Percentiles rank a stretch among this genome's conserved stretches.
These are phyloP conservation scores for Glycine tomentella DNA, from an alignment of 306 rosid genomes.

Conservation along the genomic window DNA sequence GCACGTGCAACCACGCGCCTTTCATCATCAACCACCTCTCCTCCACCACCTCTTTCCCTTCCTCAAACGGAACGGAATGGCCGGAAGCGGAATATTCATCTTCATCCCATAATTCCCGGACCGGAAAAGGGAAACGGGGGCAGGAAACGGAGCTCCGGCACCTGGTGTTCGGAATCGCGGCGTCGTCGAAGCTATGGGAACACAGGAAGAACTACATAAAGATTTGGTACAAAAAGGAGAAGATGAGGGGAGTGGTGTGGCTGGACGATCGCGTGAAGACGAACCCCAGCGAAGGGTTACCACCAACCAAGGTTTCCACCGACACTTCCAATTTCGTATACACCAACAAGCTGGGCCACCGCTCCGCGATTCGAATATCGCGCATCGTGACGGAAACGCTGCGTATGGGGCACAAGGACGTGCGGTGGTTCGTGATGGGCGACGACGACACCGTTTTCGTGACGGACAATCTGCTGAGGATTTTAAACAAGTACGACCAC, in stretches of 20 bases:
- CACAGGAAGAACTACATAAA: constrained; percentile 85
- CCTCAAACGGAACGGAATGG: not conserved
- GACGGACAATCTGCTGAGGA: constrained; percentile 70
- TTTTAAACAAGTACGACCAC: constrained; percentile 80
- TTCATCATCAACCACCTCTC: not conserved
- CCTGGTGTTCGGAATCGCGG: constrained; percentile 91
- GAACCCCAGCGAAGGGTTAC: constrained; percentile 52
- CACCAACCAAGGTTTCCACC: constrained; percentile 71
- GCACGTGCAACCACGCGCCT: constrained; percentile 53
- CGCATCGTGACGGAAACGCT: constrained; percentile 89
- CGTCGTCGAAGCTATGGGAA: constrained; percentile 86
- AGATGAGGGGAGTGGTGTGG: constrained; percentile 92
- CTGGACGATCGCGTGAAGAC: constrained; percentile 61
- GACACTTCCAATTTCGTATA: constrained; percentile 71
- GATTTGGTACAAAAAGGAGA: constrained; percentile 73
- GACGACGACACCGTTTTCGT: constrained; percentile 98
- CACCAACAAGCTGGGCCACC: constrained; percentile 84
- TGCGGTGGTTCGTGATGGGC: constrained; percentile 96
- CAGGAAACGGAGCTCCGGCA: constrained; percentile 63
- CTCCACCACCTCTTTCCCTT: not conserved
- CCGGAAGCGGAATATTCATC: too few species aligned
- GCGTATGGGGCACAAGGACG: constrained; percentile 68
- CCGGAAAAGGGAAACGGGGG: not conserved
- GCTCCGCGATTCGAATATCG: constrained; percentile 91
- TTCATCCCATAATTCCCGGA: not conserved